phyloP scores from a whole-genome alignment of 768 basidiomycete genomes.

The Cubamyces sp. region DNA sequence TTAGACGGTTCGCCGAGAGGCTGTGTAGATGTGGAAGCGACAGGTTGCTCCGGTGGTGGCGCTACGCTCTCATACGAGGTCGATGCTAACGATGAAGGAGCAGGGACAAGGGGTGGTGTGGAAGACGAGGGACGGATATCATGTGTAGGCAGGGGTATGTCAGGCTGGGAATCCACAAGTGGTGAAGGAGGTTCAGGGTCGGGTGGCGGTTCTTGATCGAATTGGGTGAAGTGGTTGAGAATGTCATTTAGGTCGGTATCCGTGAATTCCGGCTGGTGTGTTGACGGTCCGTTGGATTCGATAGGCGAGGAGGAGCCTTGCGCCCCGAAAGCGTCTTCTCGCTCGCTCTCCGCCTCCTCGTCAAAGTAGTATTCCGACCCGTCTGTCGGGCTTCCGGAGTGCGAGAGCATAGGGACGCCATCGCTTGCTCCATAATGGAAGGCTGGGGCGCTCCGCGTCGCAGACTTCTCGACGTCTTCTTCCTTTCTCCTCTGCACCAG shows the following conservation, averaged over 20 bases:
- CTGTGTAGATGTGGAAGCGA: conserved; percentile 28
- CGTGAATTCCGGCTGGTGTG: conserved; percentile 59
- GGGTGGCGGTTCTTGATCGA: conserved; percentile 44
- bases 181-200: conserved; percentile 15
- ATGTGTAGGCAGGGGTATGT: conserved; percentile 5
- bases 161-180: conserved; percentile 1
- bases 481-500: conserved; percentile 48
- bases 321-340: conserved; percentile 35
- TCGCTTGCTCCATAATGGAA: conserved; percentile 77
- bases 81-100: conserved; percentile 7
- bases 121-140: conserved; percentile 2
- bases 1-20: neutral
- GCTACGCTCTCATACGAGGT: conserved; percentile 2
- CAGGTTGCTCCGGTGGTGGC: conserved; percentile 18
- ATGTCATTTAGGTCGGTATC: conserved; percentile 72
- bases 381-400: conserved; percentile 27
- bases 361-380: conserved; percentile 42
- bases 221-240: conserved; percentile 72
- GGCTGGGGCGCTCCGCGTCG: conserved; percentile 73
- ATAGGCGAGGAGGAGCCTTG: conserved; percentile 23
- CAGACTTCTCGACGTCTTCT: conserved; percentile 51
- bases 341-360: conserved; percentile 37
- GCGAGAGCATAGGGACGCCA: conserved; percentile 13
- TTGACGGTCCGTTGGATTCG: conserved; percentile 40
- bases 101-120: conserved; percentile 5